phyloP scores from a whole-genome alignment of 768 basidiomycete genomes.

The Leccinum longicurvipes region DNA sequence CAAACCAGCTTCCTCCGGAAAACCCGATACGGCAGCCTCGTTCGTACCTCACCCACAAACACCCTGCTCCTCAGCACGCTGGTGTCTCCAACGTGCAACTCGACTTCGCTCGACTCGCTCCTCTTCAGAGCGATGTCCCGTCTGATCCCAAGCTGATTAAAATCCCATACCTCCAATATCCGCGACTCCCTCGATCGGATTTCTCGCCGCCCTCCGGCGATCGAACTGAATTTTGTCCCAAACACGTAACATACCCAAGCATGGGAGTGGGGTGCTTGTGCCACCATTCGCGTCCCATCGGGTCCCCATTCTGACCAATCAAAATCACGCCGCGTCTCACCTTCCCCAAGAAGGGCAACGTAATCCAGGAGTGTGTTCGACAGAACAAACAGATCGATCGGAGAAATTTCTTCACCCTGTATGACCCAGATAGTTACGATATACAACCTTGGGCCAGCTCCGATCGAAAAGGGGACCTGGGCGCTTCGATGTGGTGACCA shows the following conservation, averaged over 20 bases:
- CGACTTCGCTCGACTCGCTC: constrained; percentile 11
- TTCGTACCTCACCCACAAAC: constrained; percentile 41
- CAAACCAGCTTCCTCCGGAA: too few species aligned
- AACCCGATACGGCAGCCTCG: constrained; percentile 46
- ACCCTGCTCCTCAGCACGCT: constrained; percentile 29
- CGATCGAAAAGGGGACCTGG: constrained; percentile 46
- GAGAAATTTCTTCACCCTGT: constrained; percentile 23
- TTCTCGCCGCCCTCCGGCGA: constrained; percentile 8
- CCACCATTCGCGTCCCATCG: constrained; percentile 41
- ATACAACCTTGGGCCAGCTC: constrained; percentile 41
- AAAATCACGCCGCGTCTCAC: constrained; percentile 22
- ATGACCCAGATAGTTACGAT: constrained; percentile 44
- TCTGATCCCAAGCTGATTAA: constrained; percentile 42
- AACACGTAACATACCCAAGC: constrained; percentile 61
- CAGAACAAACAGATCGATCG: constrained; percentile 43
- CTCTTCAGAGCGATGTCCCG: constrained; percentile 17
- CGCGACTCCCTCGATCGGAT: constrained; percentile 12
- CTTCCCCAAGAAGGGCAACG: constrained; percentile 17
- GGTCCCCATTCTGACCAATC: constrained; percentile 56
- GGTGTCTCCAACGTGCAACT: constrained; percentile 25
- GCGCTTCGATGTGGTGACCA: constrained; percentile 38
- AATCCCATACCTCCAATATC: constrained; percentile 46
- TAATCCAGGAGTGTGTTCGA: constrained; percentile 34
- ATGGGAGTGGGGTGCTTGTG: constrained; percentile 33
- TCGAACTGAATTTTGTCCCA: constrained; percentile 44